phyloP scores from a whole-genome alignment of 2,329 filamentous ascomycete species.

The Tolypocladium tundrense region DNA sequence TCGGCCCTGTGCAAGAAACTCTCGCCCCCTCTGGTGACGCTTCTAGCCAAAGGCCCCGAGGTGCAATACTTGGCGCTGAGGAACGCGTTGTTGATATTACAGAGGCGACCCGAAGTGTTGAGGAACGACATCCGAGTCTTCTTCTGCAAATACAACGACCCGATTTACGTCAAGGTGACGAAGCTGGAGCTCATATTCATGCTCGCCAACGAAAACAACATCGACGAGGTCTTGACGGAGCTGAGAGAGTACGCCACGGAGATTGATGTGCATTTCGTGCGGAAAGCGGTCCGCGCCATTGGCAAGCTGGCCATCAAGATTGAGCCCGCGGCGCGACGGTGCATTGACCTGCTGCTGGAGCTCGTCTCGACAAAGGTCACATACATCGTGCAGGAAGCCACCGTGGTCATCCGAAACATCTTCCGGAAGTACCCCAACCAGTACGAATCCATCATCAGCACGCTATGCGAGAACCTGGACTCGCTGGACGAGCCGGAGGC shows the following conservation, averaged over 20 bases:
- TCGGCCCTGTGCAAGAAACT: conserved; percentile 81
- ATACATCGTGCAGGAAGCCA: conserved; percentile 98
- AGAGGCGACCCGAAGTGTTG: conserved; percentile 83
- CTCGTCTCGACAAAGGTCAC: conserved; percentile 96
- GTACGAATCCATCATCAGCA: conserved; percentile 95
- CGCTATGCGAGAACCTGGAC: conserved; percentile 90
- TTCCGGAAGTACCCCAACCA: conserved; percentile 99
- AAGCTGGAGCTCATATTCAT: conserved; percentile 99
- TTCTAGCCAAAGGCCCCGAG: conserved; percentile 91
- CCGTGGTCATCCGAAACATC: conserved; percentile 96
- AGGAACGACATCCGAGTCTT: conserved; percentile 97
- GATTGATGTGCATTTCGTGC: conserved; percentile 97
- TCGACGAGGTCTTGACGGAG: conserved; percentile 88
- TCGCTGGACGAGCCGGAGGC: conserved; percentile 95
- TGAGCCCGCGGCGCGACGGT: conserved; percentile 79
- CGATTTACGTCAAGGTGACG: conserved; percentile 98
- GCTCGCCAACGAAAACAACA: conserved; percentile 92
- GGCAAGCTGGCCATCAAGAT: conserved; percentile 99
- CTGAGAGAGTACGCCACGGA: conserved; percentile 94
- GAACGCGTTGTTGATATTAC: conserved; percentile 88
- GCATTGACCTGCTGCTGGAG: conserved; percentile 86
- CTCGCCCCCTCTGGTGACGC: conserved; percentile 86
- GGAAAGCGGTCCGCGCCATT: conserved; percentile 93
- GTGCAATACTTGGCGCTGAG: conserved; percentile 95
- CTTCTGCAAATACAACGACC: conserved; percentile 99